Conservation (phyloP, 2,329 filamentous ascomycete species). For the Alternaria solani region DNA sequence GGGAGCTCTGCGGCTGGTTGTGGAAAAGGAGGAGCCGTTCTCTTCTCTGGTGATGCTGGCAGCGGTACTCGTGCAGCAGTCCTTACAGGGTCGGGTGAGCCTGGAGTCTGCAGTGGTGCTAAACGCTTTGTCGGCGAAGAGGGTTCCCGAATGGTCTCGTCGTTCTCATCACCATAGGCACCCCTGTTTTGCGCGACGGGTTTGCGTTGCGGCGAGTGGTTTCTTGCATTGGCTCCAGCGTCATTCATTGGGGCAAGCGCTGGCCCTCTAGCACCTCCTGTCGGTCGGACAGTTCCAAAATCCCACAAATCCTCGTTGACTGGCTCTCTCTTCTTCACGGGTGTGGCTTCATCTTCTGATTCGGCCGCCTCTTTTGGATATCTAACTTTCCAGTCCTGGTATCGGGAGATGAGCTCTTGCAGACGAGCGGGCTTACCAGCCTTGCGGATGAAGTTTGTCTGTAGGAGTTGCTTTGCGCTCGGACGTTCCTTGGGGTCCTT, state of each 20-base stretch:
- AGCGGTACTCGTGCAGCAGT: constrained; percentile 55
- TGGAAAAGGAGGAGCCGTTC: constrained; percentile 41
- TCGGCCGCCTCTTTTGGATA: constrained; percentile 73
- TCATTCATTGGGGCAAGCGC: constrained; percentile 78
- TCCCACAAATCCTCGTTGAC: constrained; percentile 94
- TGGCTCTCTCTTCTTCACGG: constrained; percentile 51
- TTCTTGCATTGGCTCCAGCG: constrained; percentile 78
- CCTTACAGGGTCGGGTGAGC: constrained; percentile 52
- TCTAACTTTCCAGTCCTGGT: constrained; percentile 84
- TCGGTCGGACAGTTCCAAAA: constrained; percentile 91
- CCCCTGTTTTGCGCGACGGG: constrained; percentile 37
- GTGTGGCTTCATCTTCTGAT: constrained; percentile 47
- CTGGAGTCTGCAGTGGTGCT: constrained; percentile 38
- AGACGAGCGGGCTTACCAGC: constrained; percentile 97
- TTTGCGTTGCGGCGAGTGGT: constrained; percentile 46
- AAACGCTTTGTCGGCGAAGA: constrained; percentile 55
- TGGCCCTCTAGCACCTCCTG: constrained; percentile 61
- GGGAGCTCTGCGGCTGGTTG: constrained; percentile 36
- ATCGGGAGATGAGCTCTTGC: constrained; percentile 91
- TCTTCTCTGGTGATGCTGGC: constrained; percentile 57
- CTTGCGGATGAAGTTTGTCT: constrained; percentile 87
- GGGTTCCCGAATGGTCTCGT: constrained; percentile 48
- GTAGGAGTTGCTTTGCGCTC: constrained; percentile 83
- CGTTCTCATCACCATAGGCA: constrained; percentile 49
- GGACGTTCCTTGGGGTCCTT: constrained; percentile 90